Conservation (phyloP, 768 basidiomycete genomes). For the Xerocomellus dryophilus region DNA sequence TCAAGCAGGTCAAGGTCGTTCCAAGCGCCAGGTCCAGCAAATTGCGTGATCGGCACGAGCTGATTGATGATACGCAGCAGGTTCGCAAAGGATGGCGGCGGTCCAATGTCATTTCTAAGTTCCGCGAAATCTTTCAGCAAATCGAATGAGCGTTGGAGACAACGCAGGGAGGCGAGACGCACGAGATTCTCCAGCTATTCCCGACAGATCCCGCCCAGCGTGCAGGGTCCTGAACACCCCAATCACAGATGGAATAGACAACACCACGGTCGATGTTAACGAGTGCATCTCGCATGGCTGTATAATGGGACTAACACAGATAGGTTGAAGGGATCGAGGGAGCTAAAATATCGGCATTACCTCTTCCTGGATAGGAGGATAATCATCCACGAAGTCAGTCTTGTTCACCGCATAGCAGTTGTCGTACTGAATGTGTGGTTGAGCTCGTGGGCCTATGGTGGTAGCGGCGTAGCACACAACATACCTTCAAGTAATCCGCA, state of each 20-base stretch:
- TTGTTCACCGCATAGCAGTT: conserved; percentile 10
- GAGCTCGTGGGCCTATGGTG: not conserved
- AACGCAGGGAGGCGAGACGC: conserved; percentile 3
- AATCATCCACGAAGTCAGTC: not conserved
- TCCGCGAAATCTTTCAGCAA: not conserved
- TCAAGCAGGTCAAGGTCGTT: conserved; percentile 55
- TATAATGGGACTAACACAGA: not conserved
- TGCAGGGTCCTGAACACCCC: conserved; percentile 53
- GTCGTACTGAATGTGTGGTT: conserved; percentile 5
- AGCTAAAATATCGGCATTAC: not conserved
- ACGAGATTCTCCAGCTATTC: conserved; percentile 53
- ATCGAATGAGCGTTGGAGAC: not conserved
- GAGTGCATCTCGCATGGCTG: conserved; percentile 11
- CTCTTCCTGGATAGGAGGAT: conserved; percentile 1
- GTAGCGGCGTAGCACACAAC: not conserved
- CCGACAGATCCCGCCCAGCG: conserved; percentile 44
- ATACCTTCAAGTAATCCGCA: conserved; percentile 14
- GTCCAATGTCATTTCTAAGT: conserved; percentile 10
- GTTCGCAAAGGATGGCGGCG: conserved; percentile 10
- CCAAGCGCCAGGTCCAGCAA: conserved; percentile 45
- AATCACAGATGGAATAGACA: conserved; percentile 51
- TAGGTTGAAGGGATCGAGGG: not conserved
- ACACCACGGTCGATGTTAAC: conserved; percentile 19
- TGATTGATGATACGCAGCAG: conserved; percentile 16
- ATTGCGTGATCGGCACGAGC: conserved; percentile 46